Conservation (phyloP, 2,329 filamentous ascomycete genomes). For the Cytospora schulzeri region DNA sequence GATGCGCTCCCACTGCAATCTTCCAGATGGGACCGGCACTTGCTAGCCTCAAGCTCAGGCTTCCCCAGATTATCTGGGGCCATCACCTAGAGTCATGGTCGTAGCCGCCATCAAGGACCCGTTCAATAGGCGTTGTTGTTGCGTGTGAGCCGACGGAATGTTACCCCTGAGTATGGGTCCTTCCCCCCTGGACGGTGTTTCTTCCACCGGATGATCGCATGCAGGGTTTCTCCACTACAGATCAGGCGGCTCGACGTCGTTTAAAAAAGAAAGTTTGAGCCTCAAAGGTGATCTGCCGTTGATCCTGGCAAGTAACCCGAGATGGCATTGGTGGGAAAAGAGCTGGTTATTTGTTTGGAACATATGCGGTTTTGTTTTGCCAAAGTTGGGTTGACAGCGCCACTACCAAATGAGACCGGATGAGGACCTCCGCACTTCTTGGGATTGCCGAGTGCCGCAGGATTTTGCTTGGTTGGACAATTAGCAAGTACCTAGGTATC, state of each 20-base stretch:
- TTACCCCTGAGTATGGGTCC: slow-evolving; percentile 16
- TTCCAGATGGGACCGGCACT: slow-evolving; percentile 16
- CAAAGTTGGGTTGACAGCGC: slow-evolving; percentile 12
- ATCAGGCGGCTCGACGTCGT: not conserved
- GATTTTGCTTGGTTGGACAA: slow-evolving; percentile 10
- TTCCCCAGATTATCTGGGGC: not conserved
- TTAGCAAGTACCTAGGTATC: not conserved
- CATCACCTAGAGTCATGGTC: slow-evolving; percentile 5
- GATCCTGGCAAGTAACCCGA: slow-evolving; percentile 6
- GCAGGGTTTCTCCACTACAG: slow-evolving; percentile 10
- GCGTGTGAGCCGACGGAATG: not conserved
- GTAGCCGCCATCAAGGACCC: not conserved
- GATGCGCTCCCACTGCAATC: slow-evolving; percentile 24
- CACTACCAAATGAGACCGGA: slow-evolving; percentile 2
- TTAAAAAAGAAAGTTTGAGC: slow-evolving; percentile 6
- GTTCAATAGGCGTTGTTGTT: slow-evolving; percentile 18
- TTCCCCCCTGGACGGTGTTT: slow-evolving; percentile 9
- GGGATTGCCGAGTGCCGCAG: not conserved
- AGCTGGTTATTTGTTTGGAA: slow-evolving; percentile 21
- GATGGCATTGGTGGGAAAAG: slow-evolving; percentile 23
- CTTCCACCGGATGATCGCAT: slow-evolving; percentile 12
- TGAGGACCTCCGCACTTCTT: slow-evolving; percentile 8
- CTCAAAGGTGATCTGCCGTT: not conserved
- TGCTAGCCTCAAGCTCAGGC: slow-evolving; percentile 6
- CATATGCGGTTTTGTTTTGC: slow-evolving; percentile 24